These are phyloP conservation scores for Cadophora gregata DNA, from an alignment of 2,329 filamentous ascomycete species.

Conservation along the genomic window DNA sequence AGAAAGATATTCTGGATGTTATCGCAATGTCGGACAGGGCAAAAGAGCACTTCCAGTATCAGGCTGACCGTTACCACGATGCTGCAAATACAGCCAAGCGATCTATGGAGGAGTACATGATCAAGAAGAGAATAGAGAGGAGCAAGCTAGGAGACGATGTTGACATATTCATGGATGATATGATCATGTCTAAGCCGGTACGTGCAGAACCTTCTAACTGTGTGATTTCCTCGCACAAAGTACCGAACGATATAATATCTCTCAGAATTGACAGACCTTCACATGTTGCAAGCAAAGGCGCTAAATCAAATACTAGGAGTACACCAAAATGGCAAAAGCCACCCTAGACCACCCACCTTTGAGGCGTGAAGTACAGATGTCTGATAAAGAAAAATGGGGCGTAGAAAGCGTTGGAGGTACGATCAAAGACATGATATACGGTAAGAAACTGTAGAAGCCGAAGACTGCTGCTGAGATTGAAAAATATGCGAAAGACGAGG, in stretches of 20 bases:
- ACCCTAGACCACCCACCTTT: background rate
- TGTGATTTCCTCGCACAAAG: background rate
- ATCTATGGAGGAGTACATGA: background rate
- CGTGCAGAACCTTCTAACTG: background rate
- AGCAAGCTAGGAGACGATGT: background rate
- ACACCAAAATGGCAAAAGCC: background rate
- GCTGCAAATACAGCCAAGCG: background rate
- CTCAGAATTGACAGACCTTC: background rate
- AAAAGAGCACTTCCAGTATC: background rate
- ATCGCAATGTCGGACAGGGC: conserved; percentile 1
- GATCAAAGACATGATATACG: background rate
- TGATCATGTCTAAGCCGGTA: background rate
- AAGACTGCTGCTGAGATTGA: background rate
- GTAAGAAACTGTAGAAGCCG: background rate
- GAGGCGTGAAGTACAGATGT: background rate
- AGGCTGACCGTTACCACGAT: background rate
- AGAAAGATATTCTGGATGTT: conserved; percentile 13
- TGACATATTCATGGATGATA: background rate
- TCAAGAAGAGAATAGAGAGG: background rate
- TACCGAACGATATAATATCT: background rate
- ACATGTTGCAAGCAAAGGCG: background rate
- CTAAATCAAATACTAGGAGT: background rate
- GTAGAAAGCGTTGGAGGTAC: background rate
- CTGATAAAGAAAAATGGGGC: background rate
- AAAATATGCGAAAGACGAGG: background rate